Base-by-base conservation (phyloP, 2,329 filamentous ascomycete genomes). In the Eutypa lata region DNA sequence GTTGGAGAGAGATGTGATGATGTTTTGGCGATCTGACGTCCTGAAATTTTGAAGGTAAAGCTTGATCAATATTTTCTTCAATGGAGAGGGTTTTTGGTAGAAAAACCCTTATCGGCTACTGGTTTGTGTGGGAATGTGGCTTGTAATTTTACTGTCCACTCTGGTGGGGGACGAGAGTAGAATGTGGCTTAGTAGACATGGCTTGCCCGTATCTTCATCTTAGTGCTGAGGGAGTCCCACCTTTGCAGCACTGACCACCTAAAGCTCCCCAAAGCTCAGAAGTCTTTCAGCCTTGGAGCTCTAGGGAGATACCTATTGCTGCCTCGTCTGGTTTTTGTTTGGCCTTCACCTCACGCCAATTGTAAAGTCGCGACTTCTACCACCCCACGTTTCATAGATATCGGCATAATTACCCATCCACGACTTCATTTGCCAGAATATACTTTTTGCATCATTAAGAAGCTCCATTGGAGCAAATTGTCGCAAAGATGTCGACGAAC, bases 401-500 rank as follows among this genome's bases (percentile, higher is more conserved):
- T 70, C 66, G 68, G 68, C 68, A 61, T 68, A 69, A 71, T 66
- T 61, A 62, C 44, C 68, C 68, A 64, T 71, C 74, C 68, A 64
- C 68, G 59, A 62, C 55, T 60, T 54, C 62, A 61, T 38, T 18
- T 38, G 35, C 61, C 59, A 65, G 55, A 66, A n/a, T 22, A 71
- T 76, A 75, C 77, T 79, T 75, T 80, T 75, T 65, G 70, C 64
- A 55, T 64, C 52, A 40, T 58, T 59, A 65, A 72, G 65, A 68
- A 69, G 75, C 71, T 74, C 71, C 69, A 61, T 60, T 55, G 69
- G 71, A 71, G 73, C 75, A 71, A 68, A 62, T 68, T 64, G 60
- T 64, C 59, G 65, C 67, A 70, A 86, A 73, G 63, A 87, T 87
- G 86, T 84, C 87, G 42, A 26, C 21, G 71, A 93, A 96, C 83